Conservation (phyloP, 768 basidiomycete species). For the Cystobasidiopsis lactophilus region DNA sequence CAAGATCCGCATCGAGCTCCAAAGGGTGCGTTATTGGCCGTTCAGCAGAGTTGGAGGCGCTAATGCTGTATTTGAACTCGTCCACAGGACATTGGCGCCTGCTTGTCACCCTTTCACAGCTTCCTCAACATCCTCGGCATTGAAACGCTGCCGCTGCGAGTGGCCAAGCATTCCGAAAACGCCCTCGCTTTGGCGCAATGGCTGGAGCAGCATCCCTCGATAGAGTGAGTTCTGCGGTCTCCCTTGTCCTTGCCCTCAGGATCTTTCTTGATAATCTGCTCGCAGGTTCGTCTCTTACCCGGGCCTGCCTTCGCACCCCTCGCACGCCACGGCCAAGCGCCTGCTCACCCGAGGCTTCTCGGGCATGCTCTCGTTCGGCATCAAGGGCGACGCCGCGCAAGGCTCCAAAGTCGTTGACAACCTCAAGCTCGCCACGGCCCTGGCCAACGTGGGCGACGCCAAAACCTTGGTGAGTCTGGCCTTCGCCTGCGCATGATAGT, state of each 20-base stretch:
- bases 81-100: too few species aligned
- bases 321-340: constrained; percentile 36
- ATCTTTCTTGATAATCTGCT: background rate
- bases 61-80: constrained; percentile 7
- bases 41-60: background rate
- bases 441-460: constrained; percentile 26
- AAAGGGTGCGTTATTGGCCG: background rate
- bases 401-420: constrained; percentile 37
- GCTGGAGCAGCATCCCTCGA: constrained; percentile 41
- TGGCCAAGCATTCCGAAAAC: constrained; percentile 37
- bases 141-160: constrained; percentile 10
- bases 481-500: background rate
- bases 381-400: constrained; percentile 34
- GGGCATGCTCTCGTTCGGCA: constrained; percentile 56
- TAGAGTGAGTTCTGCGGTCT: too few species aligned
- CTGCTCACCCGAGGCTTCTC: constrained; percentile 29
- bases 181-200: constrained; percentile 44
- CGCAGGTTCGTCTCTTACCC: constrained; percentile 49
- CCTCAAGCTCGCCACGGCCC: constrained; percentile 44
- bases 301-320: constrained; percentile 42
- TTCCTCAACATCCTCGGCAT: constrained; percentile 47
- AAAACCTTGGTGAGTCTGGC: constrained; percentile 46
- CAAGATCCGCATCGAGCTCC: constrained; percentile 37
- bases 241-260: too few species aligned
- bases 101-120: constrained; percentile 47